A percentile compares a stretch with the other conserved stretches of the same genome.
Conservation (phyloP, 495 filamentous ascomycete genomes). For the Xylaria longipes region DNA sequence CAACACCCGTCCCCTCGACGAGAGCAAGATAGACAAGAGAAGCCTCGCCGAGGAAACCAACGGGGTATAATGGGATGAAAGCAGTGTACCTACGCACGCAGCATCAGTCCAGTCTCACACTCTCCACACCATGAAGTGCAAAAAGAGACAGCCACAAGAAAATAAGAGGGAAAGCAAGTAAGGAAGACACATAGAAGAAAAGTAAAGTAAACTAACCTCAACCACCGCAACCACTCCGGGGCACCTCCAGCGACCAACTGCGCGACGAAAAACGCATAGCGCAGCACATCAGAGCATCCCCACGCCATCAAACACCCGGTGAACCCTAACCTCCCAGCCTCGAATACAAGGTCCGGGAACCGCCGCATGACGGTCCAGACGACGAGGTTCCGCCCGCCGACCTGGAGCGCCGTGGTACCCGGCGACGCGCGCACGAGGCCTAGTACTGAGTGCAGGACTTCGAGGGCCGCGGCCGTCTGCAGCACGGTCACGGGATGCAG, state of each 20-base stretch:
- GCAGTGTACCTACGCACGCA: constrained; percentile 13
- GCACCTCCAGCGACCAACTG: neutral
- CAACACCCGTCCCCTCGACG: constrained; percentile 1
- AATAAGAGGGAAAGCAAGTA: neutral
- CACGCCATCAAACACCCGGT: constrained; percentile 12
- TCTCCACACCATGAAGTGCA: neutral
- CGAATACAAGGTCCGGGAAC: constrained; percentile 9
- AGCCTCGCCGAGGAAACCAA: constrained; percentile 22
- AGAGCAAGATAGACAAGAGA: constrained; percentile 22
- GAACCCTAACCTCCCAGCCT: neutral
- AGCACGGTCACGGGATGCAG: too few species aligned
- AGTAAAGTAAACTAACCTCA: constrained; percentile 4
- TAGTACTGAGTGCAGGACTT: neutral
- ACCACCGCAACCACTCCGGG: constrained; percentile 8
- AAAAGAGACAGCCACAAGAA: neutral
- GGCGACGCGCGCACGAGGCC: constrained; percentile 23
- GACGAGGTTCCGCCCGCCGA: constrained; percentile 24
- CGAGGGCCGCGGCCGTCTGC: constrained; percentile 8
- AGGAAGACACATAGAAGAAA: too few species aligned
- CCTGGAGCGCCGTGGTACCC: constrained; percentile 20
- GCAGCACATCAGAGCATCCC: neutral
- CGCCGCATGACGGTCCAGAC: constrained; percentile 22
- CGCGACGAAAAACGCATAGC: constrained; percentile 6
- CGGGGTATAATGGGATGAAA: constrained; percentile 23
- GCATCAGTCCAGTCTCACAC: neutral